Conservation (phyloP, 2,329 filamentous ascomycete species). For the Ceratocystis variospora region DNA sequence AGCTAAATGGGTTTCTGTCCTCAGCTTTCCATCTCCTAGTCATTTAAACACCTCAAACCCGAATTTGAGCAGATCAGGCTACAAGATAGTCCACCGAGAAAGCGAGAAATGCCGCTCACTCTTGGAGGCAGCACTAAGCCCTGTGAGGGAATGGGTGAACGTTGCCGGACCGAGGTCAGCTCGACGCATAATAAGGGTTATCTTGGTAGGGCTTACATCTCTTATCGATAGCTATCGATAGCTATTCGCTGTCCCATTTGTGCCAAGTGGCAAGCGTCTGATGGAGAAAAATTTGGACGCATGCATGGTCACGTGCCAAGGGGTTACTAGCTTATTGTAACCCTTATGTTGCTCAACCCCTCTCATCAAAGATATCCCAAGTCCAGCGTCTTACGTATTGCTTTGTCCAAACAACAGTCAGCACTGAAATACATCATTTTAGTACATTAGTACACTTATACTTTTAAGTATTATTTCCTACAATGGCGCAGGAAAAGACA, state of each 20-base stretch:
- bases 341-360: neutral
- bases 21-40: neutral
- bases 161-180: neutral
- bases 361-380: neutral
- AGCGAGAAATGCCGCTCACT: neutral
- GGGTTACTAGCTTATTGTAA: no score
- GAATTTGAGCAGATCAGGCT: neutral
- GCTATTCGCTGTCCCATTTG: no score
- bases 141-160: neutral
- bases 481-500: slow-evolving; percentile 25
- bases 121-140: neutral
- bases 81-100: neutral
- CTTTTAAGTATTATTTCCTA: neutral
- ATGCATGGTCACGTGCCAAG: no score
- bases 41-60: neutral
- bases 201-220: neutral
- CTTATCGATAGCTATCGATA: neutral
- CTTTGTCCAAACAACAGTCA: neutral
- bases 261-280: no score
- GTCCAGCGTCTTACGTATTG: neutral
- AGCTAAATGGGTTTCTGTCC: neutral
- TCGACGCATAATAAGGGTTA: neutral
- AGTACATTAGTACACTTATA: neutral
- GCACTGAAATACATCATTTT: neutral
- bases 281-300: no score